phyloP scores from a whole-genome alignment of 129 eudicot species.

The Glebionis coronaria region DNA sequence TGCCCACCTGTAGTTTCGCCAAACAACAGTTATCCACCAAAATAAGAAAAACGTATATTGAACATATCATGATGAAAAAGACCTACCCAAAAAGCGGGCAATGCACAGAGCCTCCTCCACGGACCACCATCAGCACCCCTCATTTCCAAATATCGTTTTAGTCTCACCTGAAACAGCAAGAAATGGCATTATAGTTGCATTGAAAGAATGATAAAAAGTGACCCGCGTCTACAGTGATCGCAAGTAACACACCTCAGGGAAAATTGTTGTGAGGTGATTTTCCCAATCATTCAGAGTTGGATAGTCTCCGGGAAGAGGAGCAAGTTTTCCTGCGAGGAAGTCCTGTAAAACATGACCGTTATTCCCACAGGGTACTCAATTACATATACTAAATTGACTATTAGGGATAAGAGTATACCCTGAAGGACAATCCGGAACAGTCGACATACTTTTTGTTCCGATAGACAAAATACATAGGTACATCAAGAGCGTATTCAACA shows the following conservation, averaged over 20 bases:
- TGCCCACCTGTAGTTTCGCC: conserved; percentile 68
- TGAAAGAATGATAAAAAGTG: background rate
- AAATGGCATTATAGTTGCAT: background rate
- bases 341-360: conserved; percentile 47
- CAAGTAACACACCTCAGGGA: conserved; percentile 67
- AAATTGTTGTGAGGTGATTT: conserved; percentile 91
- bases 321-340: conserved; percentile 80
- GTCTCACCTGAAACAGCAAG: conserved; percentile 67
- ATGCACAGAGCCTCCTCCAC: conserved; percentile 95
- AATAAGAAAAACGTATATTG: background rate
- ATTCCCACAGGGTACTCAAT: background rate
- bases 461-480: conserved; percentile 93
- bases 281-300: conserved; percentile 95
- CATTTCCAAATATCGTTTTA: conserved; percentile 94
- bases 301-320: conserved; percentile 84
- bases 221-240: background rate
- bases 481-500: conserved; percentile 98
- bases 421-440: conserved; percentile 87
- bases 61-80: conserved; percentile 5
- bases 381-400: background rate
- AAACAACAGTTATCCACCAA: background rate
- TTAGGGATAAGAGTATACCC: conserved; percentile 52
- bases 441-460: conserved; percentile 81
- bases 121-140: conserved; percentile 99
- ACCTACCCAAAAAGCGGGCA: conserved; percentile 96